Conservation (phyloP, 2,329 filamentous ascomycete species). For the Cylindrodendrum hubeiense region DNA sequence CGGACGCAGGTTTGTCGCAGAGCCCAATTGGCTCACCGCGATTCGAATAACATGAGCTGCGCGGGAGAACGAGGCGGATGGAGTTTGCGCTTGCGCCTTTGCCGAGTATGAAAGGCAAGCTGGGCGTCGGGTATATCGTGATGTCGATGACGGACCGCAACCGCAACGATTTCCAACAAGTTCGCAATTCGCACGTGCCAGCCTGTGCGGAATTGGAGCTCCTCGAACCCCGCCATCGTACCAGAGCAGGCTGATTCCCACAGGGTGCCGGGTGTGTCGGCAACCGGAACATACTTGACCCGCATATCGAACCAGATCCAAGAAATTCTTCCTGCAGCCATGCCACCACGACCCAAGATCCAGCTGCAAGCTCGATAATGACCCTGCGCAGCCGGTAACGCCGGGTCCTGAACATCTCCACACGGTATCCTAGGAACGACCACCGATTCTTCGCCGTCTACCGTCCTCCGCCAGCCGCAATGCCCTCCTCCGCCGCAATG, state of each 20-base stretch:
- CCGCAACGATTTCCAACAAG: slow-evolving; percentile 5
- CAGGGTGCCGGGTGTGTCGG: not conserved
- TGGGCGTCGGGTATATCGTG: slow-evolving; percentile 7
- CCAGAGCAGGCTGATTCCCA: not conserved
- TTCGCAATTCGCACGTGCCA: slow-evolving; percentile 26
- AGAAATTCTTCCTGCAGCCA: slow-evolving; percentile 41
- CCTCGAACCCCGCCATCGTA: not conserved
- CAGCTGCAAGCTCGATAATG: slow-evolving; percentile 41
- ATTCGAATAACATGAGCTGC: slow-evolving; percentile 38
- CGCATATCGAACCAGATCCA: slow-evolving; percentile 38
- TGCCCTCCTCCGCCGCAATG: slow-evolving; percentile 35
- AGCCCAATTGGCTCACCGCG: slow-evolving; percentile 48
- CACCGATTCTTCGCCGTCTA: not conserved
- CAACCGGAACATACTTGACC: slow-evolving; percentile 35
- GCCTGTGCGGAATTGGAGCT: slow-evolving; percentile 22
- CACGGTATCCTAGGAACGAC: slow-evolving; percentile 3
- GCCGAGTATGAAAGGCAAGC: not conserved
- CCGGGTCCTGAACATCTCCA: slow-evolving; percentile 26
- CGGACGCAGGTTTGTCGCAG: slow-evolving; percentile 8
- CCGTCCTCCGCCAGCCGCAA: slow-evolving; percentile 13
- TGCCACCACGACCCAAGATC: slow-evolving; percentile 11
- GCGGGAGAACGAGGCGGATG: not conserved
- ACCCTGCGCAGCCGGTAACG: slow-evolving; percentile 41
- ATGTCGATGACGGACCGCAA: slow-evolving; percentile 13
- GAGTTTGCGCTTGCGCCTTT: slow-evolving; percentile 3